Conservation (phyloP, 306 rosid genomes). For the Sicyos baderoa region DNA sequence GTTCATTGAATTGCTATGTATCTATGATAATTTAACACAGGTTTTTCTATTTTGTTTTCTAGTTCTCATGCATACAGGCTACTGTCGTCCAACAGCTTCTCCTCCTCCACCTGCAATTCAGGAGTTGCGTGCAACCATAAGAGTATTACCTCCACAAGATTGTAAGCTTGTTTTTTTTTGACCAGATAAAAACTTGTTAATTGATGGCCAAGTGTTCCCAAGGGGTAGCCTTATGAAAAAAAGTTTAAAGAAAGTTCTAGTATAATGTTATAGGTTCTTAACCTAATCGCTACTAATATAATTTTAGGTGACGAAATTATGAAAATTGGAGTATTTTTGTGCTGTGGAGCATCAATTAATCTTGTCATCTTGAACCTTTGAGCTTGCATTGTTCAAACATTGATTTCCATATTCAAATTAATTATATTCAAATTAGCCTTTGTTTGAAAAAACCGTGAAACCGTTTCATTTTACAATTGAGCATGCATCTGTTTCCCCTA, state of each 20-base stretch:
- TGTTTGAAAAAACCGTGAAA: not conserved
- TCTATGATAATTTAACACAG: not conserved
- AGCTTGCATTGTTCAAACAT: not conserved
- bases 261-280: not conserved
- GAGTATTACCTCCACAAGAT: constrained; percentile 81
- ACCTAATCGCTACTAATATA: not conserved
- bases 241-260: not conserved
- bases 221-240: too few species aligned
- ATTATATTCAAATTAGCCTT: not conserved
- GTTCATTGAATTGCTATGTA: not conserved
- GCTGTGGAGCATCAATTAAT: not conserved
- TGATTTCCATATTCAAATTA: not conserved
- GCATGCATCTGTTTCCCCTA: too few species aligned
- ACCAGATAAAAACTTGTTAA: not conserved
- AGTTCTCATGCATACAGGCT: constrained; percentile 99
- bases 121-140: constrained; percentile 69
- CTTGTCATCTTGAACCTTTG: not conserved
- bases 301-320: not conserved
- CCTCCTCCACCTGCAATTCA: constrained; percentile 81
- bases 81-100: constrained; percentile 92
- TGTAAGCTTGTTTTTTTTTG: constrained; percentile 41
- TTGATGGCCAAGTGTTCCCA: not conserved
- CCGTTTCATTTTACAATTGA: too few species aligned
- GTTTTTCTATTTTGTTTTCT: constrained; percentile 30
- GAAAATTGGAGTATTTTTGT: not conserved